phyloP scores from a whole-genome alignment of 192 early-diverging fungal genomes.

The Umbelopsis sp. region DNA sequence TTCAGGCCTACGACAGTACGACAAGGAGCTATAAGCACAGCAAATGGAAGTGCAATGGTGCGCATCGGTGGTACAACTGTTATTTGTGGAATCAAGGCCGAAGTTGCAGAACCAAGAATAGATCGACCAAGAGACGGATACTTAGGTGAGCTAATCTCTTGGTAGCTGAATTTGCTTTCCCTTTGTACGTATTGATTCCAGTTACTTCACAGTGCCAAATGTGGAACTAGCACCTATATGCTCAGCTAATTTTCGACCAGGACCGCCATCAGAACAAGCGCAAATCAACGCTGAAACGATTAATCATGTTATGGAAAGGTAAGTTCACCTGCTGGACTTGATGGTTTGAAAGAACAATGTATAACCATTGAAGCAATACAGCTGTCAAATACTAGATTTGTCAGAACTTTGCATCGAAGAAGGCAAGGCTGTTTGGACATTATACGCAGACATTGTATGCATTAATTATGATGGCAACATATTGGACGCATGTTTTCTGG shows the following conservation, averaged over 20 bases:
- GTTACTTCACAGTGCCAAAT: slow-evolving; percentile 71
- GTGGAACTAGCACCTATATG: slow-evolving; percentile 91
- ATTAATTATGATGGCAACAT: slow-evolving; percentile 91
- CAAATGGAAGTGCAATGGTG: slow-evolving; percentile 86
- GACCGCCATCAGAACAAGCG: slow-evolving; percentile 80
- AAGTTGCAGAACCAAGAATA: slow-evolving; percentile 81
- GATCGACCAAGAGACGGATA: slow-evolving; percentile 73
- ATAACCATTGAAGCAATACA: slow-evolving; percentile 15
- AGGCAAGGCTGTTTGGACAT: slow-evolving; percentile 81
- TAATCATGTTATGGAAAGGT: slow-evolving; percentile 64
- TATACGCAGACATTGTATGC: slow-evolving; percentile 89
- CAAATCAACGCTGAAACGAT: slow-evolving; percentile 83
- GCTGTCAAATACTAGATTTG: slow-evolving; percentile 63
- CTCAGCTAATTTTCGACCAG: slow-evolving; percentile 79
- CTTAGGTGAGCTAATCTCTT: slow-evolving; percentile 52
- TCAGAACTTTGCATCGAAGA: slow-evolving; percentile 76
- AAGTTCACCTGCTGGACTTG: not conserved
- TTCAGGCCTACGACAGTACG: slow-evolving; percentile 71
- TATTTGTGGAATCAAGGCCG: slow-evolving; percentile 93
- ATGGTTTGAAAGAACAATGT: not conserved
- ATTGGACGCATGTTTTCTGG: slow-evolving; percentile 81
- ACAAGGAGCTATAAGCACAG: slow-evolving; percentile 72
- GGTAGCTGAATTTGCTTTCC: not conserved
- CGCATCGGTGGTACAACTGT: slow-evolving; percentile 87
- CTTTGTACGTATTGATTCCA: not conserved